phyloP scores from a whole-genome alignment of 2,329 filamentous ascomycete species.

The Erysiphe pulchra region DNA sequence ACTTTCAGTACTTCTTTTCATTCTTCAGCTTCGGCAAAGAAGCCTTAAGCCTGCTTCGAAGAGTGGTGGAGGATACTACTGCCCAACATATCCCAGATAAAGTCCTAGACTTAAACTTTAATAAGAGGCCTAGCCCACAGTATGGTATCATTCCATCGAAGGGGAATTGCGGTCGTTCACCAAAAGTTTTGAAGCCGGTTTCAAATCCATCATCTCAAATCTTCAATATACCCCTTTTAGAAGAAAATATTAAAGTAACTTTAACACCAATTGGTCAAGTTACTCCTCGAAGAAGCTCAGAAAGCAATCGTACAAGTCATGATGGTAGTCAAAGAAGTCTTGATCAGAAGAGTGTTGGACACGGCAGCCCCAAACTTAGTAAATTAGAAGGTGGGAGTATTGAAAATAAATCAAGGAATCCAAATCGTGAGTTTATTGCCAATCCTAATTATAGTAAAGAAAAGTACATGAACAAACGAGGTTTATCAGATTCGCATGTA shows the following conservation, averaged over 20 bases:
- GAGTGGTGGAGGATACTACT: slow-evolving; percentile 13
- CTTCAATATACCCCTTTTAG: slow-evolving; percentile 14
- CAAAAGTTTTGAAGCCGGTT: slow-evolving; percentile 4
- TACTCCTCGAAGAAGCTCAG: slow-evolving; percentile 29
- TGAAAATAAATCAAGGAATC: slow-evolving; percentile 27
- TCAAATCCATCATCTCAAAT: slow-evolving; percentile 8
- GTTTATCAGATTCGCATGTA: slow-evolving; percentile 49
- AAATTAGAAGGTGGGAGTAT: slow-evolving; percentile 16
- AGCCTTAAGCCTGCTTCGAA: slow-evolving; percentile 47
- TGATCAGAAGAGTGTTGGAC: slow-evolving; percentile 16
- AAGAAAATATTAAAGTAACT: slow-evolving; percentile 34
- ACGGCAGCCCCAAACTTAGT: slow-evolving; percentile 27
- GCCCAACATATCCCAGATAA: slow-evolving; percentile 13
- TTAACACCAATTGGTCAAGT: slow-evolving; percentile 21
- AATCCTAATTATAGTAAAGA: slow-evolving; percentile 21
- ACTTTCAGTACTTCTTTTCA: slow-evolving; percentile 69
- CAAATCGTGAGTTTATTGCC: slow-evolving; percentile 30
- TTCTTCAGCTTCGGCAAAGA: slow-evolving; percentile 76
- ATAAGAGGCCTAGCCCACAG: slow-evolving; percentile 1
- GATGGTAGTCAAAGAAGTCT: slow-evolving; percentile 25
- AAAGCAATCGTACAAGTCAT: slow-evolving; percentile 25
- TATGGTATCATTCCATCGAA: slow-evolving; percentile 7
- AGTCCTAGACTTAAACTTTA: slow-evolving; percentile 2
- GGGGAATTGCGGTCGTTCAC: slow-evolving; percentile 1
- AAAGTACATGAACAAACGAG: slow-evolving; percentile 27